Evolutionary conservation across 2,329 filamentous ascomycete species (phyloP).

Genomic region (Ilyonectria destructans): DNA sequence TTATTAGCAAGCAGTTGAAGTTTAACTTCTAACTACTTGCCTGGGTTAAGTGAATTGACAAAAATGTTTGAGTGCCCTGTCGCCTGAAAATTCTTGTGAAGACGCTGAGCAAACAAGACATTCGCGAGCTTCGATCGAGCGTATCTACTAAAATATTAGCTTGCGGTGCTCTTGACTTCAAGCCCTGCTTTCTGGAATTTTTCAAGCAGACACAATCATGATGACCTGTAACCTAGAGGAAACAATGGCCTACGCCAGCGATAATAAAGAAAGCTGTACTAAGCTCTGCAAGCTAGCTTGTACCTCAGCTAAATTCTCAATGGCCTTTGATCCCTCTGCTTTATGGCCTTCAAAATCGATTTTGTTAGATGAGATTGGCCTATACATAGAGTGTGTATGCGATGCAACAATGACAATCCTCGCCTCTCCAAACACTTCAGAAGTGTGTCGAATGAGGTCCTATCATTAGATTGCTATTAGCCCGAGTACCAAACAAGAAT

Average conservation of each 20-base stretch:
- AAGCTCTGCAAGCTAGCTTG: slow-evolving; percentile 11
- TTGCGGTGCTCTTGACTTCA: too few relatives aligned
- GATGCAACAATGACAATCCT: slow-evolving; percentile 24
- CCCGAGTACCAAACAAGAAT: too few relatives aligned
- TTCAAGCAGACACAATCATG: too few relatives aligned
- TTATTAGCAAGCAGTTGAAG: neutral
- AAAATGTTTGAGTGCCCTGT: slow-evolving; percentile 1
- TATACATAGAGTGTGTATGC: slow-evolving; percentile 13
- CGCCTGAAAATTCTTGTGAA: slow-evolving; percentile 3
- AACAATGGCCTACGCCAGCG: too few relatives aligned
- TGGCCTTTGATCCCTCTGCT: neutral
- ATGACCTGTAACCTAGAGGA: too few relatives aligned
- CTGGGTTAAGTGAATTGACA: slow-evolving; percentile 14
- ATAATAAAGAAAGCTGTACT: neutral
- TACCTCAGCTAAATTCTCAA: neutral
- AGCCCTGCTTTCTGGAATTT: too few relatives aligned
- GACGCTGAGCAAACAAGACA: slow-evolving; percentile 2
- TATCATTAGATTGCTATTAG: too few relatives aligned
- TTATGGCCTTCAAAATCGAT: slow-evolving; percentile 3
- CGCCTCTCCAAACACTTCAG: slow-evolving; percentile 2
- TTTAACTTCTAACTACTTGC: neutral
- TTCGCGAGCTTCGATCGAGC: slow-evolving; percentile 10
- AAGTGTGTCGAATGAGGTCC: slow-evolving; percentile 4
- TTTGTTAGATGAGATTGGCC: neutral
- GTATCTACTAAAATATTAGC: too few relatives aligned